A percentile compares a stretch with the other conserved stretches of the same genome.
Evolutionary conservation across 2,329 filamentous ascomycete species (phyloP).

Genomic region (Aureobasidium sp.): DNA sequence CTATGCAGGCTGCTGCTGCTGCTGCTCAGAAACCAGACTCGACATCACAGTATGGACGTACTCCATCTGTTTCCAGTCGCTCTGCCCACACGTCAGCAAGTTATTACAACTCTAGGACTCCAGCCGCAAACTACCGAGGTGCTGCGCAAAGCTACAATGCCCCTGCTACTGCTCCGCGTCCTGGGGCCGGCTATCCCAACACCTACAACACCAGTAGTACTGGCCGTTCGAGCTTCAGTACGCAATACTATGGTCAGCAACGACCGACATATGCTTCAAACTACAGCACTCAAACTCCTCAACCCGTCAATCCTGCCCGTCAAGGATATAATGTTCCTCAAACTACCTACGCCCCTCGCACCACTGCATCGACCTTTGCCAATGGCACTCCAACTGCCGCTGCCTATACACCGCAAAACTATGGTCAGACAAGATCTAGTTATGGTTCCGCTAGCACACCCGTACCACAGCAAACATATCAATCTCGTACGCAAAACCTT

Average conservation of each 20-base stretch:
- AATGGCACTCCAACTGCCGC: background rate
- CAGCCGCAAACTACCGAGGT: conserved; percentile 23
- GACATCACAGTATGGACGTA: conserved; percentile 7
- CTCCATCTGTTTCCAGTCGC: conserved; percentile 14
- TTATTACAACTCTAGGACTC: conserved; percentile 22
- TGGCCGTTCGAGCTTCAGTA: conserved; percentile 5
- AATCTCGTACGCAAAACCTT: background rate
- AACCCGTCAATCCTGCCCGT: conserved; percentile 3
- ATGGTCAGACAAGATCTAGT: conserved; percentile 5
- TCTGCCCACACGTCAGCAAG: background rate
- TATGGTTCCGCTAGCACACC: conserved; percentile 11
- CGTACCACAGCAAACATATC: background rate
- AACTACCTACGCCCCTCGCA: conserved; percentile 3
- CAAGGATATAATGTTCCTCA: conserved; percentile 6
- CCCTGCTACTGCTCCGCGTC: conserved; percentile 8
- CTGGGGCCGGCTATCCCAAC: background rate
- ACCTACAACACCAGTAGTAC: background rate
- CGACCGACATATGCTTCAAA: background rate
- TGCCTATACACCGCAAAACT: conserved; percentile 9
- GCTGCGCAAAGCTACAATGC: conserved; percentile 5
- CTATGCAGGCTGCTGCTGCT: conserved; percentile 27
- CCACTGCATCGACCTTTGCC: conserved; percentile 19
- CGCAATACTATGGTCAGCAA: conserved; percentile 3
- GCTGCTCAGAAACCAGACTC: conserved; percentile 1
- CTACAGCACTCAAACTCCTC: conserved; percentile 9